Percentiles rank a stretch among this genome's conserved stretches.
These are phyloP conservation scores for Phytophthora melonis DNA, from an alignment of 352 stramenopile genomes.

Conservation along the genomic window DNA sequence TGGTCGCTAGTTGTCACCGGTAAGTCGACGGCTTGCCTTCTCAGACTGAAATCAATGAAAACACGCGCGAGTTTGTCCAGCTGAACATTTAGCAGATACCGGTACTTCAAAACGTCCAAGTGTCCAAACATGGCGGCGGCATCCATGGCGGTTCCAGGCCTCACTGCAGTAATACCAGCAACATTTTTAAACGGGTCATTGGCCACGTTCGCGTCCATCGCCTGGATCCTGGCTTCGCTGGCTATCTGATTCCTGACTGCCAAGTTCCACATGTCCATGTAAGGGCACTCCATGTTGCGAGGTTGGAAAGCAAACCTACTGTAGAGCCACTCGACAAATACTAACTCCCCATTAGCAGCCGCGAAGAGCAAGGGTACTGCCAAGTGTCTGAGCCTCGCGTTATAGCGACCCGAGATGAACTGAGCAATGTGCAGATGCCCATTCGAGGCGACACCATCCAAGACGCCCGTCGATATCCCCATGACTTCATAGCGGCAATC, in stretches of 20 bases:
- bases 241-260: background rate
- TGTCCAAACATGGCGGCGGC: background rate
- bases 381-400: no score
- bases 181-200: background rate
- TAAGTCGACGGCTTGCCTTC: no score
- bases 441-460: background rate
- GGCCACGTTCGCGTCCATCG: background rate
- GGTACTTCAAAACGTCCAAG: background rate
- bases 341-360: no score
- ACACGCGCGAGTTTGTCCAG: no score
- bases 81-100: no score
- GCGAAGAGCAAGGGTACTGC: no score
- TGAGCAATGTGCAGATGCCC: background rate
- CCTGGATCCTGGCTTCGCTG: background rate
- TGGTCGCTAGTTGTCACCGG: no score
- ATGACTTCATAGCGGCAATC: background rate
- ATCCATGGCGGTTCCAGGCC: background rate
- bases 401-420: no score
- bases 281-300: no score
- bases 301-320: no score
- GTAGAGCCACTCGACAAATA: background rate
- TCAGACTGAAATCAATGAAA: no score
- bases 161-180: background rate
- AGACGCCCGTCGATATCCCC: background rate
- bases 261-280: rapidly evolving